Percentiles rank a stretch among this genome's conserved stretches.
Evolutionary conservation across 2,329 filamentous ascomycete genomes (phyloP).

Genomic region (Alternaria novae-zelandiae): DNA sequence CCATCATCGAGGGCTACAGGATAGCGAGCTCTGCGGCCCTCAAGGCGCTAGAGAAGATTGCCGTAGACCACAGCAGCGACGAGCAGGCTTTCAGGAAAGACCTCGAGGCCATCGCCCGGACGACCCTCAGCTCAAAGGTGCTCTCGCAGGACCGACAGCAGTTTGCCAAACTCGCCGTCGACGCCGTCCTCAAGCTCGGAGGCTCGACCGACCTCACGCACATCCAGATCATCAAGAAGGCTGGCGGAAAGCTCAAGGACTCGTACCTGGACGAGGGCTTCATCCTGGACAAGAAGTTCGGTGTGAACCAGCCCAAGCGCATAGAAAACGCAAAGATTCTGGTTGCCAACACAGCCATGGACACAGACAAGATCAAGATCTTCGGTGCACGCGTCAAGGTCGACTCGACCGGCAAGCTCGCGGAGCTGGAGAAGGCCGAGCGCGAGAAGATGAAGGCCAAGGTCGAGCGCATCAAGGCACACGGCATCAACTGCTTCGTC

Average conservation of each 20-base stretch:
- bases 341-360: slow-evolving; percentile 98
- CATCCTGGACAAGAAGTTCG: slow-evolving; percentile 98
- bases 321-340: slow-evolving; percentile 98
- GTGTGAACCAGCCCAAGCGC: slow-evolving; percentile 96
- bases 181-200: slow-evolving; percentile 88
- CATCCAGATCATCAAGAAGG: slow-evolving; percentile 99
- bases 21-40: slow-evolving; percentile 93
- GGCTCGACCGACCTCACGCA: slow-evolving; percentile 93
- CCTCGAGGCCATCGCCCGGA: slow-evolving; percentile 86
- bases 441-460: slow-evolving; percentile 99
- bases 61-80: slow-evolving; percentile 88
- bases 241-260: slow-evolving; percentile 94
- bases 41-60: slow-evolving; percentile 79
- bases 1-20: slow-evolving; percentile 98
- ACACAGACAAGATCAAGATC: slow-evolving; percentile 99
- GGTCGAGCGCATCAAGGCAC: slow-evolving; percentile 97
- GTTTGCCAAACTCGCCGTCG: slow-evolving; percentile 86
- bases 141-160: slow-evolving; percentile 91
- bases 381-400: slow-evolving; percentile 98
- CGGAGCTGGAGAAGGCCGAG: slow-evolving; percentile 98
- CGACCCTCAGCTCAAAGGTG: slow-evolving; percentile 96
- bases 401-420: slow-evolving; percentile 91
- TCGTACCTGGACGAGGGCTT: slow-evolving; percentile 98
- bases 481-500: slow-evolving; percentile 99
- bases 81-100: slow-evolving; percentile 86